Evolutionary conservation across 1,139 yeast species (phyloP), one percentile per base, ranked within the genome.

Genomic region (Lipomyces yarrowii): DNA sequence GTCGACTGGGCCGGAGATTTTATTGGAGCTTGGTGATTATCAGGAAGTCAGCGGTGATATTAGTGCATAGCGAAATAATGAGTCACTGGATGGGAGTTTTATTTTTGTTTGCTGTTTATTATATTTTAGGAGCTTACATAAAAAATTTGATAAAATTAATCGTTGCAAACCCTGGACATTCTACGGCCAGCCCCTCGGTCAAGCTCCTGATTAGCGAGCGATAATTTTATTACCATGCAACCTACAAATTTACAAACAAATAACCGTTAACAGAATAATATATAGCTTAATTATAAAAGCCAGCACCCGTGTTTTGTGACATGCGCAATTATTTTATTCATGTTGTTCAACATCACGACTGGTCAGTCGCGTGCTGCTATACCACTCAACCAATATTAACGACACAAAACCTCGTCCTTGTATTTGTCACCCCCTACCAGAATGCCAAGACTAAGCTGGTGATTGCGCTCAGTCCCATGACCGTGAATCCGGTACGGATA

Each of bases 401-500:
- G 48, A n/a, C 21, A 42, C 48, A 42, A 39, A 42, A 10, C 48
- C n/a, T 42, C n/a, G 23, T n/a, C 48, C n/a, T n/a, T 3, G n/a
- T 57, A n/a, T n/a, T n/a, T n/a, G n/a, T n/a, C n/a, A n/a, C 52
- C 62, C 52, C 59, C 68, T 76, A 79, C 64, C 78, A 59, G 57
- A 80, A 69, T n/a, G 81, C 76, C 59, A 80, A 73, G 21, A 72
- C 74, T 42, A 91, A 74, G 62, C 96, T 91, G 39, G 87, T 75
- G 63, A 89, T 73, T 37, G 88, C 89, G 60, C 96, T 82, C 73
- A 86, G 81, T 51, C 87, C 98, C 70, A 92, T 78, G 37, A 92
- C 97, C 62, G 85, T 81, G 79, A 91, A 91, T 71, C 98, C 98
- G 59, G 98, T 92, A 81, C 90, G 86, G 85, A 90, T 90, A 69